phyloP scores from a whole-genome alignment of 176 grass and related monocot species.

The Lolium perenne region DNA sequence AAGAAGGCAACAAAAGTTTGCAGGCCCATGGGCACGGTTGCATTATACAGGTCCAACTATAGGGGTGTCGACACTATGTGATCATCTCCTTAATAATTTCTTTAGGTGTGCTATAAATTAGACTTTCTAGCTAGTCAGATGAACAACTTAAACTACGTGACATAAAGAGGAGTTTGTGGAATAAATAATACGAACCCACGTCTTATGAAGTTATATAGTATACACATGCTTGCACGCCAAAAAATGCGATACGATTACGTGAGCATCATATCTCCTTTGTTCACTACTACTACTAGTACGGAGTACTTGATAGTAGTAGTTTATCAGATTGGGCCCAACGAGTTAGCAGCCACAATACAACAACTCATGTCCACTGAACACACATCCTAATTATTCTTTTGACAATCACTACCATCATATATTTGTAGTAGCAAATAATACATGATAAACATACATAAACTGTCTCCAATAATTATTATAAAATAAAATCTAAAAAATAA shows the following conservation, averaged over 20 bases:
- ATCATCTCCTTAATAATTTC: constrained; percentile 21
- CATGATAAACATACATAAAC: too few species aligned
- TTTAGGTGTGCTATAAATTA: background rate
- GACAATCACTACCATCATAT: too few species aligned
- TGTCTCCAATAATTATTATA: too few species aligned
- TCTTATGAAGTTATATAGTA: too few species aligned
- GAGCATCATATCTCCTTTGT: background rate
- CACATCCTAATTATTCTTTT: background rate
- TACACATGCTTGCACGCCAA: background rate
- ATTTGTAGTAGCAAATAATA: too few species aligned
- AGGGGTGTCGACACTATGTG: constrained; percentile 12
- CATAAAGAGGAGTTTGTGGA: background rate
- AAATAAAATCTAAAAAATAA: too few species aligned
- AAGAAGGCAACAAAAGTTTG: too few species aligned
- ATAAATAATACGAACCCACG: too few species aligned
- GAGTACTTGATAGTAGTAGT: too few species aligned
- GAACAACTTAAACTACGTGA: background rate
- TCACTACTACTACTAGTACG: too few species aligned
- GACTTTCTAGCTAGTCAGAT: background rate
- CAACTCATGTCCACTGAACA: background rate
- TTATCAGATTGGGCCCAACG: background rate
- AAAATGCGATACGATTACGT: background rate
- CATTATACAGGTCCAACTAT: background rate
- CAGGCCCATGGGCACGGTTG: background rate
- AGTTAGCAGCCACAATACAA: background rate